A percentile compares a stretch with the other conserved stretches of the same genome.
Conservation (phyloP, 2,329 filamentous ascomycete genomes). For the Aphanoascus verrucosus region DNA sequence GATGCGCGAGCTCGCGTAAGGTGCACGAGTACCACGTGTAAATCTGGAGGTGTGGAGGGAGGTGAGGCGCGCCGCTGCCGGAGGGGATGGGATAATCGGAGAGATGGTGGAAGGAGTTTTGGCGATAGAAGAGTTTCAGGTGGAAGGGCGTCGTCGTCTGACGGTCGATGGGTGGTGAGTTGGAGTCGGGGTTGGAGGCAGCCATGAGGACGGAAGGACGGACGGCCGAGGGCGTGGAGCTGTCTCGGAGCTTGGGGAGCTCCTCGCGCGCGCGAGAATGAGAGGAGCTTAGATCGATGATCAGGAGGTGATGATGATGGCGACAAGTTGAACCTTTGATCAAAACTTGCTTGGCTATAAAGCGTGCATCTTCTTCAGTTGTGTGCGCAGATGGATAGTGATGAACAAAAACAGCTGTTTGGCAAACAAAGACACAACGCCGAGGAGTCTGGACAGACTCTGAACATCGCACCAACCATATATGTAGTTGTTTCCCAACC, state of each 20-base stretch:
- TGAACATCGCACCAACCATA: no score
- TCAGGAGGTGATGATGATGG: neutral
- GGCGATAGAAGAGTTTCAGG: slow-evolving; percentile 73
- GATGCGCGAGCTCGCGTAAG: slow-evolving; percentile 66
- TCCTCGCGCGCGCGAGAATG: neutral
- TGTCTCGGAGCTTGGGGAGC: neutral
- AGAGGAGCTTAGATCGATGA: neutral
- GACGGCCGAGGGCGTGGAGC: neutral
- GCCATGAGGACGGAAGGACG: slow-evolving; percentile 2
- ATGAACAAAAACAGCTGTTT: no score
- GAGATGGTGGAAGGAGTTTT: slow-evolving; percentile 55
- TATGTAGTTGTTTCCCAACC: no score
- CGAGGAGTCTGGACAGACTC: no score
- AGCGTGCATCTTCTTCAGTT: no score
- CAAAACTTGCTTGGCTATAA: neutral
- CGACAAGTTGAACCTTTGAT: neutral
- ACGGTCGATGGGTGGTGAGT: slow-evolving; percentile 47
- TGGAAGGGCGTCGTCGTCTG: slow-evolving; percentile 69
- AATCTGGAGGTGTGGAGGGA: slow-evolving; percentile 61
- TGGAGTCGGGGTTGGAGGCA: slow-evolving; percentile 4
- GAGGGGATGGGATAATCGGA: slow-evolving; percentile 31
- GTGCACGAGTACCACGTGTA: slow-evolving; percentile 81
- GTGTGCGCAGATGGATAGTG: no score
- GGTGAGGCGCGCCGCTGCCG: slow-evolving; percentile 38
- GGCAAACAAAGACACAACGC: no score